These are phyloP conservation scores for Coemansia sp. DNA, from an alignment of 192 early-diverging fungal species.

Conservation along the genomic window DNA sequence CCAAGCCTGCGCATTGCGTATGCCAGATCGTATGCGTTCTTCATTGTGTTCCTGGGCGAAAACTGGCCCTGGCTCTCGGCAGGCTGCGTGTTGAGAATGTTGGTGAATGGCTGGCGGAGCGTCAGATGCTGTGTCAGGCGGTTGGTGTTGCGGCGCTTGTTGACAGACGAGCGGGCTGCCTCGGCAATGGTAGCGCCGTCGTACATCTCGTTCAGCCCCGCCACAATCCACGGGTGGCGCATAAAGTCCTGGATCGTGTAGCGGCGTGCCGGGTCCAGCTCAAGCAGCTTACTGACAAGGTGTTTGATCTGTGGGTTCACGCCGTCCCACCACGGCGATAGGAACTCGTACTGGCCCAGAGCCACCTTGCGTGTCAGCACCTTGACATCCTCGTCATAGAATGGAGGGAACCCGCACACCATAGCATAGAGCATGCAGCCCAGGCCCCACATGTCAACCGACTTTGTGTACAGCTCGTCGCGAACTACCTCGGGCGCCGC, in stretches of 20 bases:
- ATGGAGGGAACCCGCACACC: constrained; percentile 79
- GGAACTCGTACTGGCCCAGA: constrained; percentile 78
- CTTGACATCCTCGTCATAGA: constrained; percentile 79
- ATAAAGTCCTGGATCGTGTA: constrained; percentile 82
- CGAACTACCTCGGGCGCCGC: constrained; percentile 91
- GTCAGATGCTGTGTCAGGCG: constrained; percentile 30
- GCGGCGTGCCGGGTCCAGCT: constrained; percentile 67
- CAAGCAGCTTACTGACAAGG: constrained; percentile 66
- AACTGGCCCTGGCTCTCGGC: constrained; percentile 25
- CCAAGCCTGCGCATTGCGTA: constrained; percentile 78
- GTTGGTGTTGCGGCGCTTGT: constrained; percentile 36
- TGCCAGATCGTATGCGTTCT: constrained; percentile 73
- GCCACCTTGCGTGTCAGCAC: constrained; percentile 82
- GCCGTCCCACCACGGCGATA: constrained; percentile 91
- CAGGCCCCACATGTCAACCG: constrained; percentile 85
- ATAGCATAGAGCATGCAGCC: constrained; percentile 85
- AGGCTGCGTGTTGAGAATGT: constrained; percentile 2
- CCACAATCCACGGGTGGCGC: constrained; percentile 73
- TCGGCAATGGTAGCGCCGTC: constrained; percentile 39
- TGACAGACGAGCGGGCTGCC: constrained; percentile 37
- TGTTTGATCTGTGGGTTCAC: constrained; percentile 75
- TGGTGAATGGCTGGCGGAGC: constrained; percentile 26
- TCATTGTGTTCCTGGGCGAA: constrained; percentile 62
- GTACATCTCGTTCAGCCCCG: constrained; percentile 45
- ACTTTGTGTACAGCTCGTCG: constrained; percentile 75